Evolutionary conservation across 2,329 filamentous ascomycete species (phyloP).

Genomic region (Hirsutella minnesotensis): DNA sequence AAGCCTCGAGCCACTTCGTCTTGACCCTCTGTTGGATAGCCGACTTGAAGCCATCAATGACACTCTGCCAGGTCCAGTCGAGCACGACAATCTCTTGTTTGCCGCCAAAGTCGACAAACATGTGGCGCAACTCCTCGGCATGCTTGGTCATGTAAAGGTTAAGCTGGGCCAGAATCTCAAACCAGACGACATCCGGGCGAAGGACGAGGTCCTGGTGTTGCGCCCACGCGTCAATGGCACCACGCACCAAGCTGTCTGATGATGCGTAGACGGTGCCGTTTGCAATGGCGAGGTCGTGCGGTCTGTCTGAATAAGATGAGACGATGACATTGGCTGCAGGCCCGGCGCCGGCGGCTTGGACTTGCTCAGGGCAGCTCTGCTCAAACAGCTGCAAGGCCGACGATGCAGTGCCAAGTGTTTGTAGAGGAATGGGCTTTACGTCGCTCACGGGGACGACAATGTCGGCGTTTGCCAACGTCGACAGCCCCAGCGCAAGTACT

Average conservation of each 20-base stretch:
- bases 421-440: constrained; percentile 16
- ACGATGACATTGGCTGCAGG: constrained; percentile 12
- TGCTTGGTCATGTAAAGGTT: constrained; percentile 37
- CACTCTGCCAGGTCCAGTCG: constrained; percentile 11
- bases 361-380: constrained; percentile 21
- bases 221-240: constrained; percentile 34
- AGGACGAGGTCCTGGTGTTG: constrained; percentile 36
- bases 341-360: constrained; percentile 5
- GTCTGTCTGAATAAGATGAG: constrained; percentile 14
- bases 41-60: constrained; percentile 21
- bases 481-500: constrained; percentile 7
- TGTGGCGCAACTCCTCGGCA: constrained; percentile 29
- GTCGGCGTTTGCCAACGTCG: constrained; percentile 8
- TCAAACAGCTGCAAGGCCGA: constrained; percentile 18
- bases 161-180: constrained; percentile 39
- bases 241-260: constrained; percentile 29
- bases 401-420: constrained; percentile 9
- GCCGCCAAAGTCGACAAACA: constrained; percentile 33
- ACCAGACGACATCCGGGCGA: constrained; percentile 43
- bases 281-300: constrained; percentile 5
- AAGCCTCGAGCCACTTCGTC: constrained; percentile 26
- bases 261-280: constrained; percentile 15
- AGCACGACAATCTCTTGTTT: constrained; percentile 26
- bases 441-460: constrained; percentile 14
- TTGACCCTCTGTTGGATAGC: constrained; percentile 27